phyloP scores from a whole-genome alignment of 306 rosid species.

The Acacia melanoxylon region DNA sequence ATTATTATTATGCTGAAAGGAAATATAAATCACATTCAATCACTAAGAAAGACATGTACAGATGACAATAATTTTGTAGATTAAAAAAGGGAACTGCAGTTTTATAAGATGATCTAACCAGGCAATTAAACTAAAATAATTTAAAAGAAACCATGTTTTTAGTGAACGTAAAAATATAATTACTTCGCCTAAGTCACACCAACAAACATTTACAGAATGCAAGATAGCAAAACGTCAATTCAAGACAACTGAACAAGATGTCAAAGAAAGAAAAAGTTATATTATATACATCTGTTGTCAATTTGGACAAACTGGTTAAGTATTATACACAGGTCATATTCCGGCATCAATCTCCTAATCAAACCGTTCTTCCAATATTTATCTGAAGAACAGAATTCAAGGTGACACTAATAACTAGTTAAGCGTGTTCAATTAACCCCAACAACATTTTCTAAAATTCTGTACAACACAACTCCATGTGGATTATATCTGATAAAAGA shows the following conservation, averaged over 20 bases:
- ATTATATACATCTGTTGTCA: not conserved
- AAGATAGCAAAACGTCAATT: constrained; percentile 22
- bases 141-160: not conserved
- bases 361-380: not conserved
- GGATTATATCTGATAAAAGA: constrained; percentile 2
- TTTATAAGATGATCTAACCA: constrained; percentile 16
- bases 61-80: not conserved
- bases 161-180: not conserved
- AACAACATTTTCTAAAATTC: not conserved
- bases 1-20: not conserved
- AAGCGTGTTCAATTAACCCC: not conserved
- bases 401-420: not conserved
- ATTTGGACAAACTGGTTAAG: not conserved
- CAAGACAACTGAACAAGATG: not conserved
- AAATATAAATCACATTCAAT: not conserved
- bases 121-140: not conserved
- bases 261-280: not conserved
- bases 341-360: not conserved
- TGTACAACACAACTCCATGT: not conserved
- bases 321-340: not conserved
- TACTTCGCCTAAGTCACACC: constrained; percentile 1
- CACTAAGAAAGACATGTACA: not conserved
- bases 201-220: constrained; percentile 3
- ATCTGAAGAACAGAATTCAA: not conserved
- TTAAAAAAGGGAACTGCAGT: constrained; percentile 4